Conservation (phyloP, 345 rosid species). For the Anastatica hierochuntica region DNA sequence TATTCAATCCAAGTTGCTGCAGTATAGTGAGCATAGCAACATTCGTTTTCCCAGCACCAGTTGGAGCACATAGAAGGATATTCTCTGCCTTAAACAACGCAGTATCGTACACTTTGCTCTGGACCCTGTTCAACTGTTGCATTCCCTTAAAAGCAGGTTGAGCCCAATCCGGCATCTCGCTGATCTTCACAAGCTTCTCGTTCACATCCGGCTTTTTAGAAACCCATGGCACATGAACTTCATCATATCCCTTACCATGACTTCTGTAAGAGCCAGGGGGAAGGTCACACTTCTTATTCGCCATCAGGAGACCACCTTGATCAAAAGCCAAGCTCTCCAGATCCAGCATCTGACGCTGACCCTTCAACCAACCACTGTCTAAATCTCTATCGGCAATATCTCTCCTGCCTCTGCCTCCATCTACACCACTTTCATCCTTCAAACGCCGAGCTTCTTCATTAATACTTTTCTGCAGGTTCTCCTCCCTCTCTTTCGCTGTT, state of each 20-base stretch:
- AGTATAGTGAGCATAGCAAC: constrained; percentile 95
- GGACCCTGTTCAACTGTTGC: constrained; percentile 87
- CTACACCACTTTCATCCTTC: constrained; percentile 71
- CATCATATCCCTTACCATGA: constrained; percentile 70
- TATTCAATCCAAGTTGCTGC: constrained; percentile 68
- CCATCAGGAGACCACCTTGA: constrained; percentile 87
- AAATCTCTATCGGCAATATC: constrained; percentile 57
- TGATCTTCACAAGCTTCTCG: constrained; percentile 70
- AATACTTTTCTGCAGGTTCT: constrained; percentile 81
- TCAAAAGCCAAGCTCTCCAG: constrained; percentile 68
- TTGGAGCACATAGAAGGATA: constrained; percentile 90
- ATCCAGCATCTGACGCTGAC: constrained; percentile 80
- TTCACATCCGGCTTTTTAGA: constrained; percentile 41
- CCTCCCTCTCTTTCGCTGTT: constrained; percentile 93
- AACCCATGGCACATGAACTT: constrained; percentile 90
- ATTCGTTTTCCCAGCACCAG: constrained; percentile 97
- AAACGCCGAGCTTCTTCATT: constrained; percentile 89
- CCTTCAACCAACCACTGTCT: constrained; percentile 72
- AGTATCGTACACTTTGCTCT: constrained; percentile 81
- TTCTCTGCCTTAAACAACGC: constrained; percentile 72
- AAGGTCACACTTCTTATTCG: constrained; percentile 78
- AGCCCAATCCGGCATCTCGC: constrained; percentile 88
- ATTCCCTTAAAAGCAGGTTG: constrained; percentile 92
- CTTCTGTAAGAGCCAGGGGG: constrained; percentile 66
- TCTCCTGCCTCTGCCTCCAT: constrained; percentile 48